Conservation (phyloP, 177 flowering plant genomes). For the Telopea speciosissima region DNA sequence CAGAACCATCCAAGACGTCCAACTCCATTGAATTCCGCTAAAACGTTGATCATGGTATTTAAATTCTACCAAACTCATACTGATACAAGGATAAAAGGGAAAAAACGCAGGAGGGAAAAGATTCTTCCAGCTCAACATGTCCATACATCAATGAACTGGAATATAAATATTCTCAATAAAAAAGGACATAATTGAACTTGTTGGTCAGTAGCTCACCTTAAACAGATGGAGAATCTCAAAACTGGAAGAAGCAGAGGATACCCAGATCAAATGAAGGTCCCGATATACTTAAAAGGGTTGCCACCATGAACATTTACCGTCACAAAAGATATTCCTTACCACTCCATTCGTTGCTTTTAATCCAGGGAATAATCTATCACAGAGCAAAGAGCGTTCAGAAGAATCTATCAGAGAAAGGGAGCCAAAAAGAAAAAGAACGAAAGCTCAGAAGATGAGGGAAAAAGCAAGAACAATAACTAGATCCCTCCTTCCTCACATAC, state of each 20-base stretch:
- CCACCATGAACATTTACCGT: constrained; percentile 9
- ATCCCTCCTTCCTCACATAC: constrained; percentile 3
- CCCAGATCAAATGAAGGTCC: constrained; percentile 16
- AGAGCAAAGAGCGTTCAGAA: constrained; percentile 3
- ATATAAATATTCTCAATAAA: background rate
- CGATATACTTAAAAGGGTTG: background rate
- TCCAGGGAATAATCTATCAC: constrained; percentile 13
- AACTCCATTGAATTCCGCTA: constrained; percentile 5
- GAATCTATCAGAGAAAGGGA: too few relatives aligned
- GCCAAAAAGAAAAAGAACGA: background rate
- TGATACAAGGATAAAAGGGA: background rate
- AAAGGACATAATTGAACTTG: constrained; percentile 1
- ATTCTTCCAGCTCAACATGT: constrained; percentile 16
- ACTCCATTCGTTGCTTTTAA: constrained; percentile 11
- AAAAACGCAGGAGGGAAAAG: background rate
- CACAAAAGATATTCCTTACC: constrained; percentile 5
- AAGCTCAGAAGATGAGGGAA: background rate
- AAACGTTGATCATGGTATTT: background rate
- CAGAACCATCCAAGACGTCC: background rate
- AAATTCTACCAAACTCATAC: background rate
- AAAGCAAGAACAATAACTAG: background rate
- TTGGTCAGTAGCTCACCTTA: constrained; percentile 19
- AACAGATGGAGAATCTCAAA: constrained; percentile 14
- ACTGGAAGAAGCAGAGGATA: constrained; percentile 5
- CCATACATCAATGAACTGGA: constrained; percentile 4